phyloP scores from a whole-genome alignment of 352 stramenopile genomes.

The Phytopythium vexans region DNA sequence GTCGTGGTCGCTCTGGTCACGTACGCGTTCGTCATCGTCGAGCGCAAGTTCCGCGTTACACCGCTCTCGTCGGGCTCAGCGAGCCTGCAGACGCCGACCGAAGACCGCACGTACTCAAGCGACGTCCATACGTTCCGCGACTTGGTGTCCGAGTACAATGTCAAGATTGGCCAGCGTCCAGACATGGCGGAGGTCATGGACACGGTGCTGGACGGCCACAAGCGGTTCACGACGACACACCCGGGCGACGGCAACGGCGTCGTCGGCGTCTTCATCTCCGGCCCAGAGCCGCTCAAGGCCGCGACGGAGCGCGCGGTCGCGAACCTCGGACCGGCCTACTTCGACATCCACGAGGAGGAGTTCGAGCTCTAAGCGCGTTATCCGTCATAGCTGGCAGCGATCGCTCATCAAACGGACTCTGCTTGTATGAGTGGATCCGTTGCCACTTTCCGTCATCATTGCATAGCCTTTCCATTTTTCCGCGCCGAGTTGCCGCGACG shows the following conservation, averaged over 20 bases:
- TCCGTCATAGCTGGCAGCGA: no score
- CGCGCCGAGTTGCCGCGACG: no score
- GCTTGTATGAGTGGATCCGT: no score
- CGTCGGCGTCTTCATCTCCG: constrained; percentile 11
- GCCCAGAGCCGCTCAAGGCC: constrained; percentile 6
- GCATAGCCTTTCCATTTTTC: no score
- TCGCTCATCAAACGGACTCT: no score
- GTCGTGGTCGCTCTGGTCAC: neutral
- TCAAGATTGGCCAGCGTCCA: constrained; percentile 1
- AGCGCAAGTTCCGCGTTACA: neutral
- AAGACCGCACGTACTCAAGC: neutral
- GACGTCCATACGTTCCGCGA: constrained; percentile 5
- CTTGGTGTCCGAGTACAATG: constrained; percentile 4
- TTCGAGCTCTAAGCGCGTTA: constrained; percentile 3
- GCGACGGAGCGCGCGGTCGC: constrained; percentile 5
- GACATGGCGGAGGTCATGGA: constrained; percentile 1
- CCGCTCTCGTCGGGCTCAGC: neutral
- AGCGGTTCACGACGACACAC: neutral
- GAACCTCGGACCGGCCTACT: constrained; percentile 1
- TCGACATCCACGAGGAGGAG: constrained; percentile 7
- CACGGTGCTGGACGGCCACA: neutral
- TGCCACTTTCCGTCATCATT: no score
- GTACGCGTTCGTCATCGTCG: constrained; percentile 1
- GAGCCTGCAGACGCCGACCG: no score
- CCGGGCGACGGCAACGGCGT: neutral